Evolutionary conservation across 139 green algal genomes (phyloP).

Genomic region (Desmodesmus armatus): DNA sequence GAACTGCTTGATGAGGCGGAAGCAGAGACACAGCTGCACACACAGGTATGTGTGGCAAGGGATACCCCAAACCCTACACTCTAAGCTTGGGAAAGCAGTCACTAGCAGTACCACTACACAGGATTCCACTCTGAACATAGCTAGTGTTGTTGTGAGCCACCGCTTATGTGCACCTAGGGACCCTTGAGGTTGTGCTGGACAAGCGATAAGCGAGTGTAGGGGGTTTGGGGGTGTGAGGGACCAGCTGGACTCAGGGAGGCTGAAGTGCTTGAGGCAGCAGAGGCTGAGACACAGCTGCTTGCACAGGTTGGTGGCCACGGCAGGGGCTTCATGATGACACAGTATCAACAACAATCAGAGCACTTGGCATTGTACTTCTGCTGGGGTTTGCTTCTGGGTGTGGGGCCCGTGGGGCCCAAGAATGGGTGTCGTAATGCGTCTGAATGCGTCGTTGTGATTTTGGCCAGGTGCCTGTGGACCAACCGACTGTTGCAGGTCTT

Average conservation of each 20-base stretch:
- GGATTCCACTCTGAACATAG: no score
- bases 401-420: not conserved
- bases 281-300: not conserved
- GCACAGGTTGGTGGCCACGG: not conserved
- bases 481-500: not conserved
- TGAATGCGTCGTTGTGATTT: not conserved
- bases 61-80: no score
- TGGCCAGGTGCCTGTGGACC: no score
- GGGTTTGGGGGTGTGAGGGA: no score
- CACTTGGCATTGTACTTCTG: not conserved
- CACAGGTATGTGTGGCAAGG: constrained; percentile 18
- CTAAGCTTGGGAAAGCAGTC: no score
- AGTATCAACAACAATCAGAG: no score
- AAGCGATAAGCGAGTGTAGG: no score
- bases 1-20: constrained; percentile 33
- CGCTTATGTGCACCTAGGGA: no score
- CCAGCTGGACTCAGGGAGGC: not conserved
- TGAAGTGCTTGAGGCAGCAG: not conserved
- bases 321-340: no score
- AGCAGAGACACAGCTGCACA: constrained; percentile 31
- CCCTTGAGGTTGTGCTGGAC: no score
- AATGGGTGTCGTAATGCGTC: not conserved
- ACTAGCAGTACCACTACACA: no score
- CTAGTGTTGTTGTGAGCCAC: no score
- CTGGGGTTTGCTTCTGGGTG: not conserved